Evolutionary conservation across 2,329 filamentous ascomycete genomes (phyloP), one percentile per base, ranked within the genome.

Genomic region (Exophiala lecanii-corni): DNA sequence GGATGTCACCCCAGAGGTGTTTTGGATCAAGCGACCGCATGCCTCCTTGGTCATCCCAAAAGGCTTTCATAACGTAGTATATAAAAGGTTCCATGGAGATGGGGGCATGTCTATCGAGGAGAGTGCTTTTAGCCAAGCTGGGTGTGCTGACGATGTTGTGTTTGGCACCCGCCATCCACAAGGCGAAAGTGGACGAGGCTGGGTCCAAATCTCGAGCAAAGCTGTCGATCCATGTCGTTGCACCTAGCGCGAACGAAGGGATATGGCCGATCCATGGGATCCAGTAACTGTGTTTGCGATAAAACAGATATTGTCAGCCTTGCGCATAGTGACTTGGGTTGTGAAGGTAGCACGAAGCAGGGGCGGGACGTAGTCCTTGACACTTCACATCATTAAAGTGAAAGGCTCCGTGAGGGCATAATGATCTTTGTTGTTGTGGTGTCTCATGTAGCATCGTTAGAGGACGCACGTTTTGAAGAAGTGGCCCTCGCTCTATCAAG

Each of bases 241-340:
- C 47, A 18, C 47, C 41, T 1, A 40, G 34, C 9, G 68, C 59
- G 51, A 78, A 73, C 15, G 60, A 62, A 30, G 73, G 53, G 5
- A 71, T 65, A 63, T 82, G 75, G 28, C 76, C 75, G 6, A 81
- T 25, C 39, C 73, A 66, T 2, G 79, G 78, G 5, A 82, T 58
- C 74, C 76, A 82, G 59, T 82, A 82, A 19, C 23, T 26, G n/a
- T n/a, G n/a, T n/a, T n/a, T n/a, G n/a, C n/a, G n/a, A n/a, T n/a
- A n/a, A n/a, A n/a, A n/a, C n/a, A n/a, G n/a, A n/a, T n/a, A n/a
- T n/a, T n/a, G n/a, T n/a, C n/a, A n/a, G n/a, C n/a, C n/a, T n/a
- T n/a, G n/a, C n/a, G n/a, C n/a, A n/a, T n/a, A n/a, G n/a, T n/a
- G n/a, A n/a, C n/a, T n/a, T n/a, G n/a, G n/a, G n/a, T n/a, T n/a